Evolutionary conservation across 2,329 filamentous ascomycete genomes (phyloP), one percentile per base, ranked within the genome.

Genomic region (Graphiopsis chlorocephala): DNA sequence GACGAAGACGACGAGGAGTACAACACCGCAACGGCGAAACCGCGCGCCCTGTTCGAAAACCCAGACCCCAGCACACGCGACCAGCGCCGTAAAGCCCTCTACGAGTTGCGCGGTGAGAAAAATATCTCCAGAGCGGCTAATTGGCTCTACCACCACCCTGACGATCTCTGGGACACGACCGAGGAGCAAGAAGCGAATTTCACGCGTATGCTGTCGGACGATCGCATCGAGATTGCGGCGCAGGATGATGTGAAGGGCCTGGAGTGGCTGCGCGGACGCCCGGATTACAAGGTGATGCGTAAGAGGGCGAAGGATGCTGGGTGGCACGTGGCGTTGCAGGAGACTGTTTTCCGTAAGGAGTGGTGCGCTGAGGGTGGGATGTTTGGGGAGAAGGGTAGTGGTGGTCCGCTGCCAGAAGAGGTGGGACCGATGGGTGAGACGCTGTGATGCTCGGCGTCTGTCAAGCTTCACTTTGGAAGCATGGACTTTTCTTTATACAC

Each of bases 401-500:
- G 29, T 31, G 42, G 35, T 15, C 12, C 3, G 55, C 8, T 3
- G 10, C 8, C 33, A 20, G 45, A 25, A 12, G 29, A 17, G 11
- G 26, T 50, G 26, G 58, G 58, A 29, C 58, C 58, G 17, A 52
- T 29, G 45, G 58, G 45, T 17, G 58, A 61, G 20, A 33, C 38
- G n/a, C 6, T 45, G 8, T 45, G 38, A 20, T 17, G 33, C 33
- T 17, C 33, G 14, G 3, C 17, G 4, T 38, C 12, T 7, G n/a
- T 20, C n/a, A n/a, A n/a, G 38, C 38, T 45, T 20, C n/a, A 45
- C 38, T 23, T 45, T 8, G 7, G n/a, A 2, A 25, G 20, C 17
- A 10, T 8, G 7, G 12, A 17, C 4, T 8, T 17, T 42, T 6
- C 1, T 42, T 45, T n/a, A 8, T 45, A 45, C n/a, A 12, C 12